Evolutionary conservation across 441 rosid genomes (phyloP), one percentile per base, ranked within the genome.

Genomic region (Cnidoscolus chayamansa): DNA sequence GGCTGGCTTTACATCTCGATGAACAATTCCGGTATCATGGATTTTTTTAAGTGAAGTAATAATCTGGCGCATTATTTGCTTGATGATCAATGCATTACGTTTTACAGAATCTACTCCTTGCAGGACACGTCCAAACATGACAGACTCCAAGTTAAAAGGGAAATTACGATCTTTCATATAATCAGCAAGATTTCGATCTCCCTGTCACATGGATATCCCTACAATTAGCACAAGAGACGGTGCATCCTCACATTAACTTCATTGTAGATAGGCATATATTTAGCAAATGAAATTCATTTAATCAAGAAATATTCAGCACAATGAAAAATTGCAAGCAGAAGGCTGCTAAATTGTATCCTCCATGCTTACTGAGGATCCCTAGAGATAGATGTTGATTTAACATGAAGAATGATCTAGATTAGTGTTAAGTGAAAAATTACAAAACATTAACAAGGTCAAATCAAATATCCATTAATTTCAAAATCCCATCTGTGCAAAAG

Each of bases 51-150:
- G 94, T 55, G 93, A 94, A 59, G 96, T 86, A 65, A 94, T 84
- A 70, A 94, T 86, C 83, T 92, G 98, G 50, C 98, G 93, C 92
- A 92, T 77, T 78, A 94, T 85, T 81, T 94, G 99, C 85, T 92
- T 92, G 72, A 94, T 87, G 82, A 94, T 88, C 78, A 94, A 66
- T 7, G 96, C 97, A 73, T 86, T 86, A 62, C 97, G 87, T 77
- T 87, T 83, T 48, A 82, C 76, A n/a, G 99, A 85, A 67, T 89
- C 96, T 17, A 74, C 81, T 76, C 97, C 99, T 84, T 81, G 85
- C 76, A 94, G 81, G 65, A 86, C 89, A 53, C 90, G 81, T 10
- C 98, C 98, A 73, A 92, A 94, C 98, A 94, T 89, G 72, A 80
- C 70, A 32, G 93, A 81, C 85, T 94, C 99, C 65, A 92, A 81